Evolutionary conservation across 441 rosid species (phyloP), one percentile per base, ranked within the genome.

Genomic region (Pelargonium citronellum): DNA sequence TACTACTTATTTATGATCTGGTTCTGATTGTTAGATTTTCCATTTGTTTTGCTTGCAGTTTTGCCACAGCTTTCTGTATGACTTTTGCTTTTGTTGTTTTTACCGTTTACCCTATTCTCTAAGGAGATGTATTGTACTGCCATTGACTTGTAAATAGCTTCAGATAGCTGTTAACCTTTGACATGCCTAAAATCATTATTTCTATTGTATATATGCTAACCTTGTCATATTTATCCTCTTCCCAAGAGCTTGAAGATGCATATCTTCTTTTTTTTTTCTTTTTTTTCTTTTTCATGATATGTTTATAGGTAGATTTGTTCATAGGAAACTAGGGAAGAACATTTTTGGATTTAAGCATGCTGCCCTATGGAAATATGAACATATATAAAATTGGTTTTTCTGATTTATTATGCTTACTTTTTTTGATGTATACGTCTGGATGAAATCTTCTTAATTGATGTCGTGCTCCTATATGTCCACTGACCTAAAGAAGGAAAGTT

Each of bases 1-100:
- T 67, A n/a, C 65, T 22, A 24, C 3, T 55, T 55, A 57, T 57
- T 19, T 3, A 17, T 51, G 16, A 51, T n/a, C 19, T 51, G 58
- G 58, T 51, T 51, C 12, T 16, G 7, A 51, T 51, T 51, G 58
- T 51, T 51, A 15, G 1, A 16, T 51, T 15, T 5, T 12, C 58
- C 58, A 51, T 51, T 10, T 27, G 4, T 51, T 70, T 70, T 11
- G 13, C 58, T 51, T 51, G 58, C 19, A 51, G 19, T 49, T 41
- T 41, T 41, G 46, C 57, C 17, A 49, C 57, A 49, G 15, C 15
- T 13, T 6, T 51, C 5, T 51, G 19, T 51, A 5, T 51, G 58
- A 51, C 1, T 51, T 5, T 51, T 51, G 17, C 1, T 51, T 5
- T 51, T 51, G 17, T 51, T n/a, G 39, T 34, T 51, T 51, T 13